Conservation (phyloP, 2,329 filamentous ascomycete species). For the Pyrenochaeta sp. region DNA sequence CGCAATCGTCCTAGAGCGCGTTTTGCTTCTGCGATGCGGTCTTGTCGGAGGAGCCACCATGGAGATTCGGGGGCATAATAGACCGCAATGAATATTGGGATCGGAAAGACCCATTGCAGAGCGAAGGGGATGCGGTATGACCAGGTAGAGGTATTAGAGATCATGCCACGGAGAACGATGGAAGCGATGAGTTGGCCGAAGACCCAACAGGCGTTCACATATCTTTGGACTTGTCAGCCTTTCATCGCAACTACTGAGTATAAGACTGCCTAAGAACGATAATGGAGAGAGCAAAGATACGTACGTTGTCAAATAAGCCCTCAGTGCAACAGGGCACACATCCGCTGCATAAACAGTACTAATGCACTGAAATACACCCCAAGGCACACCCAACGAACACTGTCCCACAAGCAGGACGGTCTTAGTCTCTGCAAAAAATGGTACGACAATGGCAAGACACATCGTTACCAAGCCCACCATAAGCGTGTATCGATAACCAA, state of each 20-base stretch:
- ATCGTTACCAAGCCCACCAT: slow-evolving; percentile 18
- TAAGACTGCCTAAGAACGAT: too few species aligned
- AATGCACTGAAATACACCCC: slow-evolving; percentile 52
- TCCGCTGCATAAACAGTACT: slow-evolving; percentile 58
- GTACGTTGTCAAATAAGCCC: slow-evolving; percentile 64
- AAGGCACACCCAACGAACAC: slow-evolving; percentile 41
- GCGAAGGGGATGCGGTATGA: slow-evolving; percentile 70
- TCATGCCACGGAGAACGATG: slow-evolving; percentile 71
- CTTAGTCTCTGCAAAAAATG: slow-evolving; percentile 25
- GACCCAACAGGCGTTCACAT: slow-evolving; percentile 40
- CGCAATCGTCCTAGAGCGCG: slow-evolving; percentile 4
- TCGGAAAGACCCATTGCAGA: slow-evolving; percentile 62
- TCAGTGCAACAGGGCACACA: slow-evolving; percentile 72
- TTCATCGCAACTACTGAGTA: background rate
- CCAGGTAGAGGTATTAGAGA: slow-evolving; percentile 63
- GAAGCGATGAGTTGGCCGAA: slow-evolving; percentile 72
- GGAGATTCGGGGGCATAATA: slow-evolving; percentile 73
- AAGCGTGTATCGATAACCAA: slow-evolving; percentile 39
- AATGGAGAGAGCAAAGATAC: slow-evolving; percentile 3
- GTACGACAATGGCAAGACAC: slow-evolving; percentile 17
- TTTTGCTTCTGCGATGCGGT: slow-evolving; percentile 68
- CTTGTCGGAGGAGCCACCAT: slow-evolving; percentile 76
- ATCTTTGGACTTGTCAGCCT: slow-evolving; percentile 8
- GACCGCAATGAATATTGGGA: slow-evolving; percentile 69
- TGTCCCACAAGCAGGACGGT: slow-evolving; percentile 21